phyloP scores from a whole-genome alignment of 179 eudicot species.

The Beta lomatogona region DNA sequence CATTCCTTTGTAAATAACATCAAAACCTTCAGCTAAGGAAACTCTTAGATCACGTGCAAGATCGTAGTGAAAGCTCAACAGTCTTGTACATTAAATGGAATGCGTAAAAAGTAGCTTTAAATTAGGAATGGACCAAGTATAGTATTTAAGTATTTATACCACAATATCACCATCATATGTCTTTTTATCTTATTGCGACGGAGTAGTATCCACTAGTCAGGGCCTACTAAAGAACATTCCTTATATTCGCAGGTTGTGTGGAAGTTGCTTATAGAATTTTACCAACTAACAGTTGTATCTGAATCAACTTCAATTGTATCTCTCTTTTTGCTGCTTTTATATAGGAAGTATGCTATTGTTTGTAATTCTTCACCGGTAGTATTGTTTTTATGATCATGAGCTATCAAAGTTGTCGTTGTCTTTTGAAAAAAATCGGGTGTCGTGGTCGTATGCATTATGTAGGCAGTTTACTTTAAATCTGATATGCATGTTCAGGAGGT shows the following conservation, averaged over 20 bases:
- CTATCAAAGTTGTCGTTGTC: not conserved
- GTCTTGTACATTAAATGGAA: constrained; percentile 14
- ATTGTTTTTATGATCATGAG: not conserved
- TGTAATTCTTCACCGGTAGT: not conserved
- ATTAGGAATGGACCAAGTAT: not conserved
- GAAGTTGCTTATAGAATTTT: not conserved
- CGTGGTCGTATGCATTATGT: not conserved
- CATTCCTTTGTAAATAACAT: not conserved
- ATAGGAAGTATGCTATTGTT: not conserved
- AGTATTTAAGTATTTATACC: not conserved
- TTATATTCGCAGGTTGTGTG: not conserved
- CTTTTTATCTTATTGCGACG: not conserved
- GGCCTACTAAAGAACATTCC: not conserved
- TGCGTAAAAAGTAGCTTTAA: not conserved
- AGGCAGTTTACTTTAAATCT: not conserved
- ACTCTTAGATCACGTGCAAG: not conserved
- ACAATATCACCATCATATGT: not conserved
- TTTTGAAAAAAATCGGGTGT: no score
- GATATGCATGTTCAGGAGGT: not conserved
- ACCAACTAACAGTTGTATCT: not conserved
- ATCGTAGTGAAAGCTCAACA: not conserved
- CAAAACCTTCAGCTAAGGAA: constrained; percentile 4
- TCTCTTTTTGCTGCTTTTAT: not conserved
- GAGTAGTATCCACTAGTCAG: not conserved
- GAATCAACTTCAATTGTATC: not conserved